phyloP scores from a whole-genome alignment of 2,329 filamentous ascomycete species.

The Tolypocladium nubicola region DNA sequence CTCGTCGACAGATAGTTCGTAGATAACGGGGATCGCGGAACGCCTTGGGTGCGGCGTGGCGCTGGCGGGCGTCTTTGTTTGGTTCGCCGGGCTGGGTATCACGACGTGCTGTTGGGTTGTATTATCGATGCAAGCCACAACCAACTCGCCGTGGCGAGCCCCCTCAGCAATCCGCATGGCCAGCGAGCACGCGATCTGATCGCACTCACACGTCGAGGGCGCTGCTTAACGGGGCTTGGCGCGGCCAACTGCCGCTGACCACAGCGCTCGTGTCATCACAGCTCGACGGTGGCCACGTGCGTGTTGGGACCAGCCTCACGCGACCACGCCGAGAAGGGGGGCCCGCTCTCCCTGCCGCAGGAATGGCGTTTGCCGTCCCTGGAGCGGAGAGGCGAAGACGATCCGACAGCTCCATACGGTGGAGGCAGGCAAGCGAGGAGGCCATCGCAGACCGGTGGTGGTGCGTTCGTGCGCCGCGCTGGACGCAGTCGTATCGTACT shows the following conservation, averaged over 20 bases:
- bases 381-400: background rate
- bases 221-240: background rate
- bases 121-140: background rate
- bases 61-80: background rate
- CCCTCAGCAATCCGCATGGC: background rate
- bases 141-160: background rate
- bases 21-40: background rate
- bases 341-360: background rate
- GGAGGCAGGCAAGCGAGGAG: background rate
- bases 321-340: background rate
- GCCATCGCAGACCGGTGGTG: background rate
- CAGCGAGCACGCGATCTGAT: background rate
- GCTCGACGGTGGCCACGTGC: slow-evolving; percentile 5
- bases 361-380: background rate
- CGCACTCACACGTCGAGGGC: background rate
- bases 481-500: background rate
- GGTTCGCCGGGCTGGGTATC: background rate
- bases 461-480: background rate
- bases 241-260: background rate
- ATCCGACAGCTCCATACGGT: background rate
- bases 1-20: too few relatives aligned
- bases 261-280: background rate
- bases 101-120: background rate
- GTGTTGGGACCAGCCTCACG: slow-evolving; percentile 2
- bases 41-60: background rate